These are phyloP conservation scores for Porogramme epimiltina DNA, from an alignment of 1,284 basidiomycete genomes.

Conservation along the genomic window DNA sequence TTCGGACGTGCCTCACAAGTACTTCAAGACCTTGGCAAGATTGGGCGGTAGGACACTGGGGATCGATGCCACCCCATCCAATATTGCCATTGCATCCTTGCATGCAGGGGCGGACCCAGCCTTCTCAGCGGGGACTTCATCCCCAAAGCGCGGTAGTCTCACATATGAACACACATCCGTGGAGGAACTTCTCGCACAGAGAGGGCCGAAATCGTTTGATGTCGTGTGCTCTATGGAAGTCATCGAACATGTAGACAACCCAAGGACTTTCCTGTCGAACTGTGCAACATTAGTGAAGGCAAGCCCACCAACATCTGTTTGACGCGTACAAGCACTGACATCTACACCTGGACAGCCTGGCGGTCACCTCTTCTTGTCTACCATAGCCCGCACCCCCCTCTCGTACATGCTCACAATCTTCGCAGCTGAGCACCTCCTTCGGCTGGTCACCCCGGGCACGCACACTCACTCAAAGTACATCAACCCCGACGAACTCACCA, in stretches of 20 bases:
- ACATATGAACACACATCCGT: constrained; percentile 81
- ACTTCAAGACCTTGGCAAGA: constrained; percentile 76
- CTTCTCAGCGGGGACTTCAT: constrained; percentile 30
- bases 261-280: constrained; percentile 79
- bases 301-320: constrained; percentile 22
- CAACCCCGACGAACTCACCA: constrained; percentile 85
- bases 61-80: constrained; percentile 88
- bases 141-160: constrained; percentile 37
- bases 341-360: constrained; percentile 65
- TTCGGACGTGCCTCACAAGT: background rate
- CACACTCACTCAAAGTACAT: constrained; percentile 93
- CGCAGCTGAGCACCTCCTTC: constrained; percentile 83
- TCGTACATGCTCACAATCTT: constrained; percentile 91
- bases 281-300: constrained; percentile 88
- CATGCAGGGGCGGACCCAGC: constrained; percentile 83
- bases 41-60: constrained; percentile 87
- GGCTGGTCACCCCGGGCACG: constrained; percentile 87
- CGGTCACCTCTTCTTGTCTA: constrained; percentile 94
- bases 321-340: background rate
- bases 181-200: constrained; percentile 60
- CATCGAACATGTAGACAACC: constrained; percentile 95
- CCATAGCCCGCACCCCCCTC: constrained; percentile 93
- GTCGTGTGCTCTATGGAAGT: constrained; percentile 98
- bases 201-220: constrained; percentile 74
- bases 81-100: constrained; percentile 83